Base-by-base conservation (phyloP, 495 filamentous ascomycete species). In the Trypethelium eluteriae region DNA sequence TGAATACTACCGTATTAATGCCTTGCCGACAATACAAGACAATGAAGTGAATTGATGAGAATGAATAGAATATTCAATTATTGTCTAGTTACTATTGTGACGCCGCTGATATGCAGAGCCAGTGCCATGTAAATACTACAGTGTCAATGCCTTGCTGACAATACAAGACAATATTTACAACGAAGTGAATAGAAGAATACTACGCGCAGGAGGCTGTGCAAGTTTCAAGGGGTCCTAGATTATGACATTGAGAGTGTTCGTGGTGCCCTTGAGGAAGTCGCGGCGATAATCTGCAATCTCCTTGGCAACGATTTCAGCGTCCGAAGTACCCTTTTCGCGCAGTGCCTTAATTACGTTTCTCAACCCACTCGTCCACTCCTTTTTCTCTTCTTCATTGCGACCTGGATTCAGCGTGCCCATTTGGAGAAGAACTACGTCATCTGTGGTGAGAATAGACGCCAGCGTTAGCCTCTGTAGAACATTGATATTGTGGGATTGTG, bases 201-300 rank as follows among this genome's bases (percentile, higher is more conserved):
- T 25, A 25, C 25, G 25, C 25, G 25, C 25, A 25, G 25, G 25
- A 25, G 25, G 25, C 25, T 25, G 25, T 25, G 25, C 25, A 25
- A 25, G 25, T 25, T 25, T 25, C 25, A 25, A 25, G 25, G 25
- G 25, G 25, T 25, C 25, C 25, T 25, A 25, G 25, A 44, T 44
- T 44, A 14, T 44, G 41, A 44, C 41, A 44, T 74, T 74, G 64
- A 82, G 66, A 46, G 81, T 72, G 63, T 73, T 74, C 39, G 78
- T 73, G 39, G 68, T 64, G 66, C 87, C 86, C 68, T 84, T 79
- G 46, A 86, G 78, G 69, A 88, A 88, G 72, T 82, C 79, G 75
- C 84, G 82, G 80, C 94, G 91, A 77, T 89, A 95, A 72, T 88
- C 84, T 73, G 89, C 84, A 77, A 98, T 96, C 69, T 89, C 86